Evolutionary conservation across 768 basidiomycete genomes (phyloP), one percentile per base, ranked within the genome.

Genomic region (Suillus cothurnatus): DNA sequence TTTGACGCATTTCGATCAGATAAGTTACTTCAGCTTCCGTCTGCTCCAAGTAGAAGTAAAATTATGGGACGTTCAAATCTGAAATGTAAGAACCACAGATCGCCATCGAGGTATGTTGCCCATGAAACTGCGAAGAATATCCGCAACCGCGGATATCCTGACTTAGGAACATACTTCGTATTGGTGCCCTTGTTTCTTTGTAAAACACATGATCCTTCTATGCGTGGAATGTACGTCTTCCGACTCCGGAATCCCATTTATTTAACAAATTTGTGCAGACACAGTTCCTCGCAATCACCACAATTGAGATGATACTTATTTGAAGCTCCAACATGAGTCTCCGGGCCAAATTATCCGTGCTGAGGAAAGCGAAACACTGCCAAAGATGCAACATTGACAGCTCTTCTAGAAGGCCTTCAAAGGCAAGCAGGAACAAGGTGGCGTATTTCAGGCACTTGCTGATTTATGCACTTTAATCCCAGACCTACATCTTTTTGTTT

Each of bases 91-190:
- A 43, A 59, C 19, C 11, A 26, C 38, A 36, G 6, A 41, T 41
- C 12, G 39, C 41, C 26, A 31, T 39, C 12, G 58, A 41, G 19
- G 26, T 21, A 59, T 12, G 41, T 39, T 59, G 26, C 38, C 36
- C 36, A 39, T 58, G 28, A 31, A 8, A 26, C 19, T 59, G 11
- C 39, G 17, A 36, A 58, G 8, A 52, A 28, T 8, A 28, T 17
- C 50, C 50, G 50, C 39, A 59, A 59, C 39, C 39, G 58, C 19
- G 39, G 58, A 41, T 19, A 28, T 59, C 17, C 39, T 28, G 57
- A 39, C 57, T 55, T 39, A 19, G 17, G 57, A 58, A 58, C 26
- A 28, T 41, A 39, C 38, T 12, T 23, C 34, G 17, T 58, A 58
- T 58, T 28, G 38, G 58, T 59, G 39, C 39, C 58, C 57, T 59